Evolutionary conservation across 2,329 filamentous ascomycete species (phyloP), one percentile per base, ranked within the genome.

Genomic region (Cryoendolithus antarcticus): DNA sequence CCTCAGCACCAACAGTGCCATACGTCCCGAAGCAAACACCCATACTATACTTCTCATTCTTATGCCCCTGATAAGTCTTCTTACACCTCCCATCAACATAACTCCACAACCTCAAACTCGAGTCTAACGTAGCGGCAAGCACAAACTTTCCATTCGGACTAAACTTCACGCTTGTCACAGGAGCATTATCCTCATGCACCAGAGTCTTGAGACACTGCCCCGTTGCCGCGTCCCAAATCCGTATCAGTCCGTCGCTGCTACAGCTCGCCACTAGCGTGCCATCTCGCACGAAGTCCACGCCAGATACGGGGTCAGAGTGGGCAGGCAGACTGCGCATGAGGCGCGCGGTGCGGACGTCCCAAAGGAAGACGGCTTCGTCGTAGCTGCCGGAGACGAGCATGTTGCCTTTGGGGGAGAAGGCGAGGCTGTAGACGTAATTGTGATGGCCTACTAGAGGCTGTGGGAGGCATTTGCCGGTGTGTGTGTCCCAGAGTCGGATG

Each of bases 341-440:
- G 13, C 81, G 71, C 0, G 86, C 88, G 0, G 86, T 85, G 9
- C 91, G 74, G 9, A 96, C 84, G 60, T 98, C 91, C 91, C 91
- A 98, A 4, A 98, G 64, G 48, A 94, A 95, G 0, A 98, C 86
- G 4, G 91, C 91, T 66, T 98, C 91, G 50, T 98, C 91, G 62
- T 95, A 96, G 47, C 84, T 93, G 9, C 91, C 91, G 48, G 84
- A 93, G 10, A 88, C 91, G 28, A 98, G 74, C 57, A 96, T 94
- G 56, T 98, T 98, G 19, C 91, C 91, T 60, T 95, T 96, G 2
- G 91, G 91, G n/a, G 85, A 89, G 61, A 96, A 96, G 4, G 88
- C 86, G 28, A 98, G 69, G 37, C 82, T 86, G 62, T 93, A 94
- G 27, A 98, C 80, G 61, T 96, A 96, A 62, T 93, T 96, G 61